Evolutionary conservation across 768 basidiomycete species (phyloP).

Genomic region (Phanerochaete sordida): DNA sequence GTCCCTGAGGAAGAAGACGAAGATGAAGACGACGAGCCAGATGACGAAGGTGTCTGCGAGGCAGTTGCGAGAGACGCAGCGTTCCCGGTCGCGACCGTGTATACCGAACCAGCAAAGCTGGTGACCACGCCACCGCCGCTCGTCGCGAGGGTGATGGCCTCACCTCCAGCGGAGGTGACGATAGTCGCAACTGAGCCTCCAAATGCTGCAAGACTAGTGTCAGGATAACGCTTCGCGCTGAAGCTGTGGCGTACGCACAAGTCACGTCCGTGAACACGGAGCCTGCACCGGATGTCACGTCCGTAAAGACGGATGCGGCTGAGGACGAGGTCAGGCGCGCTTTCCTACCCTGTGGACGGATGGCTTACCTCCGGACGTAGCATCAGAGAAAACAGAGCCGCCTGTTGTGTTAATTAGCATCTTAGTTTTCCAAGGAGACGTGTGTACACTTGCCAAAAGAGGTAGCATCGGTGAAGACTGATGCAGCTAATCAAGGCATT

Average conservation of each 20-base stretch:
- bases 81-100: constrained; percentile 44
- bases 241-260: constrained; percentile 20
- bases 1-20: background rate
- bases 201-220: constrained; percentile 35
- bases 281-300: constrained; percentile 6
- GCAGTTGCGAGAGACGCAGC: constrained; percentile 6
- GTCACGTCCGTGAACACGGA: constrained; percentile 22
- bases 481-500: too few species aligned
- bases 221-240: too few species aligned
- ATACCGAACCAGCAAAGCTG: constrained; percentile 49
- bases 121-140: constrained; percentile 38
- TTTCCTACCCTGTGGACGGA: too few species aligned
- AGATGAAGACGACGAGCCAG: constrained; percentile 5
- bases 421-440: too few species aligned
- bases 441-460: too few species aligned
- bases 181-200: constrained; percentile 52
- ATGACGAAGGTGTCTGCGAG: too few species aligned
- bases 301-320: constrained; percentile 21
- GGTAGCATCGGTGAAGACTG: background rate
- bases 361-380: constrained; percentile 20
- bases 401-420: too few species aligned
- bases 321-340: background rate
- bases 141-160: constrained; percentile 56
- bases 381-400: constrained; percentile 35
- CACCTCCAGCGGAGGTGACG: constrained; percentile 55